Conservation (phyloP, 768 basidiomycete genomes). For the Pleurotus tuoliensis region DNA sequence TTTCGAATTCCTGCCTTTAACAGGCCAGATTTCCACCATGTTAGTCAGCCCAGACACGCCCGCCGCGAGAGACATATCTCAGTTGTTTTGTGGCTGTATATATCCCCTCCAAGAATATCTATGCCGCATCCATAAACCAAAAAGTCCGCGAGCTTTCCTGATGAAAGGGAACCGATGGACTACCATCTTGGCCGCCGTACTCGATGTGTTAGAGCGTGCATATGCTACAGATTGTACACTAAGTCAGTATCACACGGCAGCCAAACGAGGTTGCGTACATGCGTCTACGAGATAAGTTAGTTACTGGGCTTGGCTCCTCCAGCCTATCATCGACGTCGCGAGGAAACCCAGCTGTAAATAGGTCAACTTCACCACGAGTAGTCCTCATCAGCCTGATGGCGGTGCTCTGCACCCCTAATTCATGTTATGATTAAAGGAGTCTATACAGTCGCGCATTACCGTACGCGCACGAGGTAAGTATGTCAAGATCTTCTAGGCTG, state of each 20-base stretch:
- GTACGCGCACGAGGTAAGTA: too few species aligned
- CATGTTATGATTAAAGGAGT: too few species aligned
- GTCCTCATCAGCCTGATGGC: too few species aligned
- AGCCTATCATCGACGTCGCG: too few species aligned
- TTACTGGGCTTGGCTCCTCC: too few species aligned
- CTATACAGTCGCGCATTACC: too few species aligned
- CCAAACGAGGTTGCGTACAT: conserved; percentile 3
- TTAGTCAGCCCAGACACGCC: conserved; percentile 68
- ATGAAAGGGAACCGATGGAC: conserved; percentile 59
- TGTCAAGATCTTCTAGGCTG: too few species aligned
- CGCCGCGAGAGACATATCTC: conserved; percentile 56
- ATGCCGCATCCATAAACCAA: conserved; percentile 60
- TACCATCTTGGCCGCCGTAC: conserved; percentile 68
- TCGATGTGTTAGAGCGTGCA: conserved; percentile 65
- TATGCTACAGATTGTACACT: conserved; percentile 62
- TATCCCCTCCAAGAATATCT: conserved; percentile 51
- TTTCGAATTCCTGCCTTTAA: conserved; percentile 52
- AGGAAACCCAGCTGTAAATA: too few species aligned
- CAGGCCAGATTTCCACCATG: conserved; percentile 70
- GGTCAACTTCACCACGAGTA: too few species aligned
- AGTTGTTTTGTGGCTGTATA: conserved; percentile 52
- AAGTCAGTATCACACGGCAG: conserved; percentile 74
- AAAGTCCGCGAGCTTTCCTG: conserved; percentile 70
- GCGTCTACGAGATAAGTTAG: too few species aligned
- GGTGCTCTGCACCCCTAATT: too few species aligned